A percentile compares a stretch with the other conserved stretches of the same genome.
Conservation (phyloP, 768 basidiomycete genomes). For the Psilocybe sp. region DNA sequence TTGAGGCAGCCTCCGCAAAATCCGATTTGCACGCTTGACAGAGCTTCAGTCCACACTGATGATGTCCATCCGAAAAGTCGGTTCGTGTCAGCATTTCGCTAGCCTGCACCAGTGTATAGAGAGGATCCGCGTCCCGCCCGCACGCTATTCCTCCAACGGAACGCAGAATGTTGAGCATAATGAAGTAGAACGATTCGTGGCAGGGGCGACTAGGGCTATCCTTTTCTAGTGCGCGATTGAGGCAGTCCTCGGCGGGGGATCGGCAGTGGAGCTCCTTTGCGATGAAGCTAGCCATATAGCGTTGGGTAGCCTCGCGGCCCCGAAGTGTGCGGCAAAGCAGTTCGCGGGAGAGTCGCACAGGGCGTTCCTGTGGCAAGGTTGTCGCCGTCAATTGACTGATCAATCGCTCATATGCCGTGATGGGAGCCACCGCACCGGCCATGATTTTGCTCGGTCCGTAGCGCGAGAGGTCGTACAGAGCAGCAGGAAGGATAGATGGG, state of each 20-base stretch:
- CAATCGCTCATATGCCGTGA: slow-evolving; percentile 26
- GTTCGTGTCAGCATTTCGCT: slow-evolving; percentile 69
- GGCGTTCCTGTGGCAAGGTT: slow-evolving; percentile 13
- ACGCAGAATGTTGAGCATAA: slow-evolving; percentile 70
- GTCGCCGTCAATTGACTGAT: slow-evolving; percentile 13
- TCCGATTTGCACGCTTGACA: slow-evolving; percentile 33
- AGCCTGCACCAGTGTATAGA: slow-evolving; percentile 67
- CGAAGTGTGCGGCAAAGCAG: slow-evolving; percentile 43
- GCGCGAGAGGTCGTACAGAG: slow-evolving; percentile 72
- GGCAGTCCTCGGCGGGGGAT: slow-evolving; percentile 45
- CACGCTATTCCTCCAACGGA: slow-evolving; percentile 68
- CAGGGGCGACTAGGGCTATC: slow-evolving; percentile 40
- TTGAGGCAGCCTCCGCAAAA: slow-evolving; percentile 45
- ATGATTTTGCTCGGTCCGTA: slow-evolving; percentile 72
- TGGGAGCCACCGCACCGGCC: slow-evolving; percentile 40
- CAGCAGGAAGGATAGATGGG: slow-evolving; percentile 58
- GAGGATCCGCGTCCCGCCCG: slow-evolving; percentile 72
- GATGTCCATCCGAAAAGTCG: slow-evolving; percentile 67
- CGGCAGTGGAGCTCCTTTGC: slow-evolving; percentile 50
- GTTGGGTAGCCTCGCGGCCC: slow-evolving; percentile 66
- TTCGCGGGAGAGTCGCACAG: slow-evolving; percentile 32
- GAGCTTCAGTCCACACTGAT: slow-evolving; percentile 39
- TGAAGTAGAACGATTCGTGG: slow-evolving; percentile 70
- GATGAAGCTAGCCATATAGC: slow-evolving; percentile 61
- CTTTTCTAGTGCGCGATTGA: slow-evolving; percentile 29